phyloP scores from a whole-genome alignment of 2,329 filamentous ascomycete species.

The Aaosphaeria pasadenensis region DNA sequence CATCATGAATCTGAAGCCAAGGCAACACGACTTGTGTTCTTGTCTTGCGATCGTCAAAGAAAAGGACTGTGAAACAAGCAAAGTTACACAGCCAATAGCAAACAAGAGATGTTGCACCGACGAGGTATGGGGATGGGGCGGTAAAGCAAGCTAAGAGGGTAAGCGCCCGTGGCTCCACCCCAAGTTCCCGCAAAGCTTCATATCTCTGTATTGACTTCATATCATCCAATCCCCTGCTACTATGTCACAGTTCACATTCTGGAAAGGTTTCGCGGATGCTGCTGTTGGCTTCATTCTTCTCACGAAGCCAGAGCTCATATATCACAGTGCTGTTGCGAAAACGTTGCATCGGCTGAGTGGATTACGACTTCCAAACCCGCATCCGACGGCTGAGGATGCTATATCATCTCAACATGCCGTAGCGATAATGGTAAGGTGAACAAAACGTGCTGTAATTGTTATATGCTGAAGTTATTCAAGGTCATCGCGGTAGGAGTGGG shows the following conservation, averaged over 20 bases:
- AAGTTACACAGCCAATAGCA: too few relatives aligned
- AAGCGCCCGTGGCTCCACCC: too few relatives aligned
- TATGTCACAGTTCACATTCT: slow-evolving; percentile 14
- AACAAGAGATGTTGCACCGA: too few relatives aligned
- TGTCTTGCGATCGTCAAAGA: too few relatives aligned
- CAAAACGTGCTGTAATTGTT: neutral
- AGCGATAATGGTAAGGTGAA: slow-evolving; percentile 9
- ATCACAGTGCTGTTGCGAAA: slow-evolving; percentile 12
- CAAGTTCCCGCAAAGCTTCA: too few relatives aligned
- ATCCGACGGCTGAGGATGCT: slow-evolving; percentile 6
- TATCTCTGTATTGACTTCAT: too few relatives aligned
- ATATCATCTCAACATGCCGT: slow-evolving; percentile 13
- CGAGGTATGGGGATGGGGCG: too few relatives aligned
- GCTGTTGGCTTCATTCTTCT: slow-evolving; percentile 11
- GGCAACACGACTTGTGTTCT: too few relatives aligned
- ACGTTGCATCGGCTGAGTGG: slow-evolving; percentile 4
- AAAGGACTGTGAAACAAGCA: too few relatives aligned
- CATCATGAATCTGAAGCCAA: too few relatives aligned
- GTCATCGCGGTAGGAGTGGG: slow-evolving; percentile 11
- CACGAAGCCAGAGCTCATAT: slow-evolving; percentile 13
- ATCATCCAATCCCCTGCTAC: neutral
- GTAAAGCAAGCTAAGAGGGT: too few relatives aligned
- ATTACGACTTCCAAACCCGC: slow-evolving; percentile 10
- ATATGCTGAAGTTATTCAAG: slow-evolving; percentile 1
- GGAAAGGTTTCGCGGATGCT: slow-evolving; percentile 14